Conservation (phyloP, 257 asterid genomes). For the Hygrophila difformis region DNA sequence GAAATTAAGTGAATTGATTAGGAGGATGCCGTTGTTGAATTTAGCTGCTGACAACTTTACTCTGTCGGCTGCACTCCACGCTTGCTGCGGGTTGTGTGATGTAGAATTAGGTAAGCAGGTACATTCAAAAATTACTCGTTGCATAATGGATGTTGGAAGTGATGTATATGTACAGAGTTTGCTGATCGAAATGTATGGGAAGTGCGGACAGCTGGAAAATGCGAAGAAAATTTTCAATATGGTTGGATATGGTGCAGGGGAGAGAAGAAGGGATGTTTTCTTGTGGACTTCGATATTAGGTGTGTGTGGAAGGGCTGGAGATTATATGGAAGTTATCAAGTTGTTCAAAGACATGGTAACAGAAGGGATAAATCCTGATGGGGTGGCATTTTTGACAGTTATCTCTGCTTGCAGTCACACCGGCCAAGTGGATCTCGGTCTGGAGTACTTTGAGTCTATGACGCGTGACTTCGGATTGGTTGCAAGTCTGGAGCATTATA, state of each 20-base stretch:
- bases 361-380: constrained; percentile 67
- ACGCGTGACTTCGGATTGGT: constrained; percentile 35
- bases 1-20: constrained; percentile 31
- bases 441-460: constrained; percentile 63
- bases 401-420: constrained; percentile 83
- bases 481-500: constrained; percentile 64
- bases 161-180: constrained; percentile 65
- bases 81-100: constrained; percentile 50
- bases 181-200: constrained; percentile 85
- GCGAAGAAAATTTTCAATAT: constrained; percentile 47
- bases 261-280: constrained; percentile 43
- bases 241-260: constrained; percentile 33
- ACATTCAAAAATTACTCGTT: constrained; percentile 46
- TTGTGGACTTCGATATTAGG: constrained; percentile 84
- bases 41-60: constrained; percentile 51
- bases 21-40: constrained; percentile 33
- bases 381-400: constrained; percentile 61
- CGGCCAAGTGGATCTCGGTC: constrained; percentile 73
- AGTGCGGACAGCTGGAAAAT: constrained; percentile 50
- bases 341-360: constrained; percentile 51
- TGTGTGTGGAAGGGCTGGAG: constrained; percentile 59
- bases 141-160: constrained; percentile 22
- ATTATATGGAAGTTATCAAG: constrained; percentile 38
- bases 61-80: constrained; percentile 50
- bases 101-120: constrained; percentile 56